These are phyloP conservation scores for Arthroderma uncinatum DNA, from an alignment of 2,329 filamentous ascomycete genomes.

Conservation along the genomic window DNA sequence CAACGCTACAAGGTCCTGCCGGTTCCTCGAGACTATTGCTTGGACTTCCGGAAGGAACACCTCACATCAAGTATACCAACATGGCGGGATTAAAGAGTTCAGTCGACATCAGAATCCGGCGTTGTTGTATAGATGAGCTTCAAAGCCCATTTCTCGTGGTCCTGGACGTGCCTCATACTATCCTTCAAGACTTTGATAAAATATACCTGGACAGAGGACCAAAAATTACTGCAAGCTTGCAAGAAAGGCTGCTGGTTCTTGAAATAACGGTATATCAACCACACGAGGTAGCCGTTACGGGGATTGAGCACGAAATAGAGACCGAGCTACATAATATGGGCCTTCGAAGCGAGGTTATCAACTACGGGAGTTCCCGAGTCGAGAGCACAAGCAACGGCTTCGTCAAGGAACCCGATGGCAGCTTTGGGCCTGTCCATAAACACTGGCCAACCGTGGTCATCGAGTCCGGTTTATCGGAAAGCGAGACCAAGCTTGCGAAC, in stretches of 20 bases:
- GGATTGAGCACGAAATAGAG: not conserved
- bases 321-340: not conserved
- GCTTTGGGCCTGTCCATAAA: not conserved
- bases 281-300: not conserved
- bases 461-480: conserved; percentile 3
- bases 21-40: not conserved
- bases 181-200: not conserved
- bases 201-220: not conserved
- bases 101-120: not conserved
- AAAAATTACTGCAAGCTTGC: not conserved
- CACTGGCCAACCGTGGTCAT: conserved; percentile 6
- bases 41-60: not conserved
- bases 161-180: not conserved
- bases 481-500: not conserved
- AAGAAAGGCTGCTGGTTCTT: not conserved
- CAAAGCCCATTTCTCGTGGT: not conserved
- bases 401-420: not conserved
- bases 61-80: not conserved
- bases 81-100: not conserved
- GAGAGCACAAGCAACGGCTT: too few relatives aligned
- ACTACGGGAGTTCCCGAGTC: not conserved
- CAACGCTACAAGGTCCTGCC: not conserved
- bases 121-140: not conserved
- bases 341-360: not conserved
- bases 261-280: not conserved